phyloP scores from a whole-genome alignment of 306 rosid species.

The Cicer pinnatifidum region DNA sequence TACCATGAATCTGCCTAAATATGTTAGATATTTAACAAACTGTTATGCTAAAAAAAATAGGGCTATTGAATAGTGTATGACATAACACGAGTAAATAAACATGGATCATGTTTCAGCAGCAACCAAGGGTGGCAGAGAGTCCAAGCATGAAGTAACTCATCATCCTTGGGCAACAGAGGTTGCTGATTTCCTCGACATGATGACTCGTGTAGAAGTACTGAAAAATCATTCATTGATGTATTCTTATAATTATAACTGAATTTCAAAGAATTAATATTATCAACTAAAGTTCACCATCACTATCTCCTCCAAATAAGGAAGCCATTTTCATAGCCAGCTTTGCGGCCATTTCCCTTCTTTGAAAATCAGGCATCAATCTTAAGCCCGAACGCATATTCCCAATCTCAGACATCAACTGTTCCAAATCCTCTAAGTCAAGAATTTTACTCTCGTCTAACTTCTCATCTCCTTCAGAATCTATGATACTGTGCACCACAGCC shows the following conservation, averaged over 20 bases:
- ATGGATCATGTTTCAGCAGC: slow-evolving; percentile 34
- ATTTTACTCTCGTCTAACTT: slow-evolving; percentile 43
- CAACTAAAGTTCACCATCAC: slow-evolving; percentile 65
- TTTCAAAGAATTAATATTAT: slow-evolving; percentile 5
- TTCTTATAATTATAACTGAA: background rate
- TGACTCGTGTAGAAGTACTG: background rate
- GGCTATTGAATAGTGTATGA: slow-evolving; percentile 10
- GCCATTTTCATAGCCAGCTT: slow-evolving; percentile 90
- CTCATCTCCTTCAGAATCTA: slow-evolving; percentile 48
- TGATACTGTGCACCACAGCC: slow-evolving; percentile 36
- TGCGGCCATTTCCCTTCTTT: slow-evolving; percentile 88
- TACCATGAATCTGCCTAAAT: slow-evolving; percentile 23
- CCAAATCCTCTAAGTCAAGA: slow-evolving; percentile 78
- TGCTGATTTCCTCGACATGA: slow-evolving; percentile 17
- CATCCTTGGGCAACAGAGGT: slow-evolving; percentile 24
- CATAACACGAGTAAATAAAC: slow-evolving; percentile 19
- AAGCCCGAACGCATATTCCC: slow-evolving; percentile 75
- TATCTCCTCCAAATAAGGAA: slow-evolving; percentile 72
- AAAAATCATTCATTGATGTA: slow-evolving; percentile 1
- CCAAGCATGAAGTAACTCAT: background rate
- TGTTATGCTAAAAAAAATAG: slow-evolving; percentile 12
- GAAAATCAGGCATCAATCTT: slow-evolving; percentile 94
- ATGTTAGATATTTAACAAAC: slow-evolving; percentile 7
- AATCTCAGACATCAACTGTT: slow-evolving; percentile 85
- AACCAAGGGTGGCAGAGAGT: background rate